Conservation (phyloP, 805 yeast species). For the Candida methanosorbosa region DNA sequence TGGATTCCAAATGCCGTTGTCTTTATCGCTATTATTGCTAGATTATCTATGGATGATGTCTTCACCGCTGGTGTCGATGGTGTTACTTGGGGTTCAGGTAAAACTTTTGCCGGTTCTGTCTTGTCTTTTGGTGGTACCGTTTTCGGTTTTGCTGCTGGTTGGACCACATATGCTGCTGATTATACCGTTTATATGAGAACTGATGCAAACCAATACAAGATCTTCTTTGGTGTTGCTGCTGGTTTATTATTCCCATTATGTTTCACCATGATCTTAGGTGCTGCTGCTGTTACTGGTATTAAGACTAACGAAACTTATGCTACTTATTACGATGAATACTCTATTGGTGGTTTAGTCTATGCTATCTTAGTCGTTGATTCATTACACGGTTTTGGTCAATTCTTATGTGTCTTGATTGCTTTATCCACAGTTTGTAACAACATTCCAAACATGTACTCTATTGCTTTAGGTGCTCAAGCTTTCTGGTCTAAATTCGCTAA, state of each 20-base stretch:
- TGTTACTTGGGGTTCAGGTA: constrained; percentile 40
- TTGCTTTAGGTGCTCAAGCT: constrained; percentile 81
- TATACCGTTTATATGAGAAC: constrained; percentile 82
- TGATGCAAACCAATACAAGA: constrained; percentile 45
- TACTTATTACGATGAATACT: constrained; percentile 40
- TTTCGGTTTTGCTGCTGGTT: constrained; percentile 88
- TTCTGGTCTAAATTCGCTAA: constrained; percentile 65
- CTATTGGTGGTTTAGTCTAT: constrained; percentile 78
- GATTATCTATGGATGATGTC: constrained; percentile 58
- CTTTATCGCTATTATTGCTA: constrained; percentile 71
- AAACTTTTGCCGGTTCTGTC: constrained; percentile 64
- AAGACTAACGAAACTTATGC: constrained; percentile 36
- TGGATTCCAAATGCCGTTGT: constrained; percentile 79
- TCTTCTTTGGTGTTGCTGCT: constrained; percentile 53
- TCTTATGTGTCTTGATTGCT: constrained; percentile 78
- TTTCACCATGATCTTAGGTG: constrained; percentile 74
- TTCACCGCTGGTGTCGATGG: constrained; percentile 41
- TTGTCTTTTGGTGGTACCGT: constrained; percentile 76
- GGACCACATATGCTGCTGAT: constrained; percentile 91
- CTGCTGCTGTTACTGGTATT: constrained; percentile 73
- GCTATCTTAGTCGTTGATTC: constrained; percentile 72
- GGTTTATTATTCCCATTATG: constrained; percentile 65
- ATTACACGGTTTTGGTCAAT: constrained; percentile 82
- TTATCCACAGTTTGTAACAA: constrained; percentile 86
- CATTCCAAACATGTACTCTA: constrained; percentile 90